These are phyloP conservation scores for Psidium guajava DNA, from an alignment of 345 rosid genomes.

Conservation along the genomic window DNA sequence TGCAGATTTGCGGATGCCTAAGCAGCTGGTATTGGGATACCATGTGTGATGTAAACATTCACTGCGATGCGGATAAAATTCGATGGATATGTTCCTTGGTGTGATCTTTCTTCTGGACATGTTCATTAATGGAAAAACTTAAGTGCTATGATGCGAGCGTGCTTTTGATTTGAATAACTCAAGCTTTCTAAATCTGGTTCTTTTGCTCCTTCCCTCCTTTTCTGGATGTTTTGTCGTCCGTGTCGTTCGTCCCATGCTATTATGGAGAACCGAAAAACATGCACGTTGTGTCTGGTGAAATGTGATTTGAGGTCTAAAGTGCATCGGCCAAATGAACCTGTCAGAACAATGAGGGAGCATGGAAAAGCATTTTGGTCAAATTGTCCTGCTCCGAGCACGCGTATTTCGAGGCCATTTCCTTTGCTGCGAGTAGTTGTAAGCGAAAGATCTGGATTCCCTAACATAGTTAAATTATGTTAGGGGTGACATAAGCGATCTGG, in stretches of 20 bases:
- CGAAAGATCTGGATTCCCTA: too few species aligned
- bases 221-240: background rate
- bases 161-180: background rate
- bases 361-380: background rate
- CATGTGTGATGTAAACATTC: background rate
- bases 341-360: background rate
- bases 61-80: background rate
- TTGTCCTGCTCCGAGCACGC: background rate
- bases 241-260: background rate
- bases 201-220: background rate
- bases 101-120: background rate
- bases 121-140: background rate
- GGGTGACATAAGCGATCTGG: too few species aligned
- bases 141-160: background rate
- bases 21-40: background rate
- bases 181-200: background rate
- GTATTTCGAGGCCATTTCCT: background rate
- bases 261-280: background rate
- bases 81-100: background rate
- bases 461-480: too few species aligned
- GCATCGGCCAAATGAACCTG: background rate
- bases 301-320: background rate
- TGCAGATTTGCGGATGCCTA: constrained; percentile 57
- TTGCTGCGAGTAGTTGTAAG: background rate
- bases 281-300: background rate